Conservation (phyloP, 2,329 filamentous ascomycete genomes). For the Xylaria hypoxylon region DNA sequence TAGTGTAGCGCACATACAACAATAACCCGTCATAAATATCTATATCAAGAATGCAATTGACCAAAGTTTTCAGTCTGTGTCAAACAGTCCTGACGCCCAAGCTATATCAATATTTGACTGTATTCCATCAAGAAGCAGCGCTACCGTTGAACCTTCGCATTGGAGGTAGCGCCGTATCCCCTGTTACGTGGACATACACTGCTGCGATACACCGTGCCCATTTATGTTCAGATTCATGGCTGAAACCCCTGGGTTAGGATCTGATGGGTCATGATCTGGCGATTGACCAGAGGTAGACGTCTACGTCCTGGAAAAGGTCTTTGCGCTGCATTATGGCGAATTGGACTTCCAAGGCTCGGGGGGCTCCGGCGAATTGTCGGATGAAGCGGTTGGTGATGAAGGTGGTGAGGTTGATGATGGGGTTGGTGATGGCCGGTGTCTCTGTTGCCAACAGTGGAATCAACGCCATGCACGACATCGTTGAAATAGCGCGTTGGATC, state of each 20-base stretch:
- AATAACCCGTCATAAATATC: slow-evolving; percentile 22
- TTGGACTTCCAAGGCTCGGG: slow-evolving; percentile 35
- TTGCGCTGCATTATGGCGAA: slow-evolving; percentile 36
- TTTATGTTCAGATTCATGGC: slow-evolving; percentile 35
- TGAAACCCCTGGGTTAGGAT: slow-evolving; percentile 50
- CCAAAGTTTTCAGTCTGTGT: slow-evolving; percentile 2
- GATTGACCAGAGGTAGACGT: slow-evolving; percentile 47
- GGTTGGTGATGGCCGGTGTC: slow-evolving; percentile 37
- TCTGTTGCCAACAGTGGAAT: slow-evolving; percentile 20
- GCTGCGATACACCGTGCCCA: neutral
- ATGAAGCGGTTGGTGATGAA: slow-evolving; percentile 26
- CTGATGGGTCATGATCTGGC: slow-evolving; percentile 50
- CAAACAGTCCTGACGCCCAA: slow-evolving; percentile 21
- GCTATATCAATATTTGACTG: slow-evolving; percentile 32
- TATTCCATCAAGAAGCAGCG: slow-evolving; percentile 14
- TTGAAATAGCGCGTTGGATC: slow-evolving; percentile 51
- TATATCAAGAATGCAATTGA: slow-evolving; percentile 27
- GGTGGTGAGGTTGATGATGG: slow-evolving; percentile 13
- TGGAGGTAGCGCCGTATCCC: neutral
- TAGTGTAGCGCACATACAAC: slow-evolving; percentile 27
- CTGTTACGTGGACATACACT: neutral
- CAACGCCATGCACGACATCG: slow-evolving; percentile 42
- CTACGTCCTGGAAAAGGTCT: slow-evolving; percentile 45
- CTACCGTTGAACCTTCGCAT: neutral
- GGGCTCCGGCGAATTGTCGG: slow-evolving; percentile 32